phyloP scores from a whole-genome alignment of 176 grass and related monocot genomes.

The Bothriochloa decipiens region DNA sequence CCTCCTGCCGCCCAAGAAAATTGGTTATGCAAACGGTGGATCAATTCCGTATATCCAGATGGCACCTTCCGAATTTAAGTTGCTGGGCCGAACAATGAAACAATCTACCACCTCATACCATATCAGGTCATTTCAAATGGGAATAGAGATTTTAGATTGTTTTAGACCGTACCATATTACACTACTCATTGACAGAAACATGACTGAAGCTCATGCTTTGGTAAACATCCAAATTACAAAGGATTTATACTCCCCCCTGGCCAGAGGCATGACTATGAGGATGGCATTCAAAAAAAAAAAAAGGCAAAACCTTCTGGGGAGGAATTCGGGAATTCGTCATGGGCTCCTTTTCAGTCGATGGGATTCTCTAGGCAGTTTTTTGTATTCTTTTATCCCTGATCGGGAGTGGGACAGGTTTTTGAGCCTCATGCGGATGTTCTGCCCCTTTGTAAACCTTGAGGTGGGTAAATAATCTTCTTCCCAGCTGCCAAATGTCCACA shows the following conservation, averaged over 20 bases:
- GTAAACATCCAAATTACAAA: constrained; percentile 36
- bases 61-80: background rate
- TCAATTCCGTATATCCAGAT: background rate
- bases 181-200: constrained; percentile 6
- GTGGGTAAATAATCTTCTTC: constrained; percentile 92
- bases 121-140: constrained; percentile 10
- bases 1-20: background rate
- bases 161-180: constrained; percentile 29
- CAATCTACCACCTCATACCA: constrained; percentile 6
- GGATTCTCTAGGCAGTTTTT: constrained; percentile 35
- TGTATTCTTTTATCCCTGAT: constrained; percentile 93
- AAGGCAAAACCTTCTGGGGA: background rate
- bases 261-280: constrained; percentile 26
- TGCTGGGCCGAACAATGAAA: background rate
- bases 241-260: constrained; percentile 26
- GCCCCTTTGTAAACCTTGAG: constrained; percentile 97
- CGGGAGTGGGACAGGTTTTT: constrained; percentile 80
- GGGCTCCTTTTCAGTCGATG: constrained; percentile 28
- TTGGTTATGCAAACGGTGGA: background rate
- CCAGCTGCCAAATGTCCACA: constrained; percentile 64
- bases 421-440: constrained; percentile 86
- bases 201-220: background rate
- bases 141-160: background rate
- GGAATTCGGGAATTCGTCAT: background rate
- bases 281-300: constrained; percentile 28